Base-by-base conservation (phyloP, 192 early-diverging fungal genomes). In the Tieghemiomyces parasiticus region DNA sequence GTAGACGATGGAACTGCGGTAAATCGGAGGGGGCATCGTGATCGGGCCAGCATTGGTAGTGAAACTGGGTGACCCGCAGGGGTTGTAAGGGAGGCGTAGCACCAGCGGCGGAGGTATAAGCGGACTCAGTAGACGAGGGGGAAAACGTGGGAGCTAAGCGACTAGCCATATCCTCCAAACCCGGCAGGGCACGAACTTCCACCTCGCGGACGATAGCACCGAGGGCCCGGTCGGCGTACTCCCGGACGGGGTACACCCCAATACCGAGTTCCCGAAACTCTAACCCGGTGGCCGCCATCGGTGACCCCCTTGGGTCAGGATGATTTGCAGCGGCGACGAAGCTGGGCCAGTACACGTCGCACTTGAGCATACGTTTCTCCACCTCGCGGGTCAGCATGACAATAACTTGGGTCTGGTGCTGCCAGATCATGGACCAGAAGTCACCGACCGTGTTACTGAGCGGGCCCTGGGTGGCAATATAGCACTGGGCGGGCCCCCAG, bases 351-450 rank as follows among this genome's bases (percentile, higher is more conserved):
- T 95, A 97, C 24, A 78, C 78, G 58, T 85, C 78, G 58, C 89
- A 94, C 64, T 95, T 95, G 9, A 72, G 60, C 32, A 78, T 70
- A 4, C 84, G 76, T 45, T 74, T 73, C 63, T 90, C 85, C 35
- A 87, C 81, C 70, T 90, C 88, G 10, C 71, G 67, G 6, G 93
- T 93, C 60, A 97, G 71, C 82, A 92, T 92, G 1, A 95, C 90
- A 60, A 97, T 81, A 8, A 97, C 81, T 2, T 70, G 62, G 2
- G 74, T 65, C 32, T 76, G 62, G 35, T 93, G 83, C 64, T 97
- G 89, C 75, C 80, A 78, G 4, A 89, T 72, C 90, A 95, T 91
- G 63, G 75, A 74, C 95, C 95, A 97, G 67, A 97, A 95, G 58
- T 89, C 90, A 29, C 69, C 60, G 26, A 82, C 68, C 0, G 92